Evolutionary conservation across 495 filamentous ascomycete genomes (phyloP), one percentile per base, ranked within the genome.

Genomic region (Opeltia flavorubescens): DNA sequence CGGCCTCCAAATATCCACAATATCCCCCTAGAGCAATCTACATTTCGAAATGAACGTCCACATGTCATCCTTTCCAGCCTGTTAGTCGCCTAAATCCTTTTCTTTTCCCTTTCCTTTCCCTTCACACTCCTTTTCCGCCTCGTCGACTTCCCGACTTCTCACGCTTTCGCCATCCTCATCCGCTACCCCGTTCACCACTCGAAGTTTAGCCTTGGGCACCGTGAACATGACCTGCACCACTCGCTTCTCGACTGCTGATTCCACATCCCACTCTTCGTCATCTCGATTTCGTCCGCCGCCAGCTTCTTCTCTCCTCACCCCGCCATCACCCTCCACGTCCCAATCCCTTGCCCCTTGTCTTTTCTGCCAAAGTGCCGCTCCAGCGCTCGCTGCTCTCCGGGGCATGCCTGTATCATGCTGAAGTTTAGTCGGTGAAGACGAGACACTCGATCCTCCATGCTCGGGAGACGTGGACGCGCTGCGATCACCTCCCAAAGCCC

Each of bases 171-270:
- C 50, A 59, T 68, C 65, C 62, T 67, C 47, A 64, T 64, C 60
- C 65, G 68, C 49, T 49, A 65, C 66, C 15, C 68, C 76, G 65
- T 96, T 96, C 7, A 95, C 88, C 11, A 96, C 86, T 42, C 89
- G 69, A 53, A 96, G 59, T 59, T 72, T 76, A 65, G 87, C 81
- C 60, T 77, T 83, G 40, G 89, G 89, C 47, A 94, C 85, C 1
- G 88, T 94, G 61, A 93, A 96, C 68, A 93, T 93, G 50, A 93
- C 76, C 65, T 96, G 89, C 49, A 96, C 89, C 13, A 85, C 72
- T 35, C 87, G 62, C 43, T 74, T 76, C 62, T 89, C 80, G 1
- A 83, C 82, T 5, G 85, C 86, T 36, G 74, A 74, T 60, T 95
- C 89, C 28, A 95, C 74, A 57, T 95, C 89, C 88, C 89, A 94